A percentile compares a stretch with the other conserved stretches of the same genome.
phyloP scores from a whole-genome alignment of 2,329 filamentous ascomycete genomes.

The Venturia aucupariae region DNA sequence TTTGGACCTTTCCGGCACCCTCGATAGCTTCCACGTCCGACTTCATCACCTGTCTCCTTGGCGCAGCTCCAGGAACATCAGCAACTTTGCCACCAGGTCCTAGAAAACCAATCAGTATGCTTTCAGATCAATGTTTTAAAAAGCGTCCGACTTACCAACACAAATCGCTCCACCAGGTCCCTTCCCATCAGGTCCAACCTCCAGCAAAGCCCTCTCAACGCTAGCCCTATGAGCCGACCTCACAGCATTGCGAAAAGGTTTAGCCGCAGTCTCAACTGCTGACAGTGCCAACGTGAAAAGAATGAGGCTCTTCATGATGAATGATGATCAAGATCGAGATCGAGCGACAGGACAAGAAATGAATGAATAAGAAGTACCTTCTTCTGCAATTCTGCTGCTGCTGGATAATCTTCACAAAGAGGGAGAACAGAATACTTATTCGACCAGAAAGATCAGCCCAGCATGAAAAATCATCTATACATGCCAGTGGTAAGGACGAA shows the following conservation, averaged over 20 bases:
- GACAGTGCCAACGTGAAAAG: background rate
- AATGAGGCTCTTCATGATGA: slow-evolving; percentile 2
- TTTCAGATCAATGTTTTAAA: background rate
- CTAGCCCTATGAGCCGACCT: background rate
- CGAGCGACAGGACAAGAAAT: background rate
- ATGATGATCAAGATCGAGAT: background rate
- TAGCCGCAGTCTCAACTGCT: background rate
- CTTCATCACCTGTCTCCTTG: background rate
- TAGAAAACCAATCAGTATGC: background rate
- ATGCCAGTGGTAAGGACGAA: slow-evolving; percentile 3
- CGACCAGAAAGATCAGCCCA: background rate
- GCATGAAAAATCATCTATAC: background rate
- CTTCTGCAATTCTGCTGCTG: background rate
- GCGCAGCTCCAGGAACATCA: slow-evolving; percentile 7
- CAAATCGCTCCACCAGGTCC: background rate
- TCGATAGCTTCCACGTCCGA: background rate
- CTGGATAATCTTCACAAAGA: background rate
- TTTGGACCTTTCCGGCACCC: background rate
- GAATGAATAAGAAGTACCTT: background rate
- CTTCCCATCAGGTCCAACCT: background rate
- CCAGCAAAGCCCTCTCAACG: background rate
- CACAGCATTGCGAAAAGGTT: background rate
- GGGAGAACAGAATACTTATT: background rate
- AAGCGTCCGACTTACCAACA: background rate
- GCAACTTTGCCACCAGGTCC: slow-evolving; percentile 12